Conservation (phyloP, 257 asterid species). For the Vinca minor region DNA sequence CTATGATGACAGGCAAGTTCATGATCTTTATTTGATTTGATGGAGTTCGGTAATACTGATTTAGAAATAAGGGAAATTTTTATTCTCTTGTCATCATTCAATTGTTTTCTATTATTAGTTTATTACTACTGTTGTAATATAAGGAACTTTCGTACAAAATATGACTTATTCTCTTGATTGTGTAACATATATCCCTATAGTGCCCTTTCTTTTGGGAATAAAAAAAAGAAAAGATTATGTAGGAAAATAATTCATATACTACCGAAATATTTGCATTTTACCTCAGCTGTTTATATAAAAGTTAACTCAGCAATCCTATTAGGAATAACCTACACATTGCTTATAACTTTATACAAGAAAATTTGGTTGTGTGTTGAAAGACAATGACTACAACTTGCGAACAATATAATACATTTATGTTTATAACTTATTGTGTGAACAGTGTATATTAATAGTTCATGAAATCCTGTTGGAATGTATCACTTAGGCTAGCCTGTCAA, state of each 20-base stretch:
- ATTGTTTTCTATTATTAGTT: neutral
- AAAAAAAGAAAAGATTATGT: too few species aligned
- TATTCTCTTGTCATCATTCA: neutral
- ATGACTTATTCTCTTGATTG: neutral
- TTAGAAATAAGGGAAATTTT: neutral
- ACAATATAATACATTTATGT: neutral
- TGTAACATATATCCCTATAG: neutral
- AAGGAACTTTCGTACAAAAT: neutral
- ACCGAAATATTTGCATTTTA: neutral
- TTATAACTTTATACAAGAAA: neutral
- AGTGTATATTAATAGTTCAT: neutral
- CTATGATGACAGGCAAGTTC: conserved; percentile 46
- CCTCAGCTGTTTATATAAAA: neutral
- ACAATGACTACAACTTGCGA: neutral
- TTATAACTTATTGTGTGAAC: neutral
- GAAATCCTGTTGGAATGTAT: neutral
- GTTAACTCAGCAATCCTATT: neutral
- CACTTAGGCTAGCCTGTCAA: neutral
- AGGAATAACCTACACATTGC: neutral
- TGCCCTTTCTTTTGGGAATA: too few species aligned
- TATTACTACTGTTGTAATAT: neutral
- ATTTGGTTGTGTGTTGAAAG: neutral
- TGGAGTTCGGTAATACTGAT: neutral
- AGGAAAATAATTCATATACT: neutral
- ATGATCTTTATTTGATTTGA: conserved; percentile 16